These are phyloP conservation scores for Aspergillus egyptiacus DNA, from an alignment of 495 filamentous ascomycete species.

Conservation along the genomic window DNA sequence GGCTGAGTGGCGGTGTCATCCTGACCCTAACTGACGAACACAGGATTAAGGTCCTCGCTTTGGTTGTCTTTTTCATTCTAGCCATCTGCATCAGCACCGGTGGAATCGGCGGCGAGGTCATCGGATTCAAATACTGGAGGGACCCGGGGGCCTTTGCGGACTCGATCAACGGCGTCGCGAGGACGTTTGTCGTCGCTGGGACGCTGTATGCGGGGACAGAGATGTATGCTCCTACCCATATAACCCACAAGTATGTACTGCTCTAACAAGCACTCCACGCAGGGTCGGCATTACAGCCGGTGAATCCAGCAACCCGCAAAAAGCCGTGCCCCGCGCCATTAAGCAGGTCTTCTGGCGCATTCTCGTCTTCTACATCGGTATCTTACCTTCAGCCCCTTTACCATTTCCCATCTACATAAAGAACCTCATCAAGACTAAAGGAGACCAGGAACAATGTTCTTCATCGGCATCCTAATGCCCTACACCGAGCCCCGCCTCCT, in stretches of 20 bases:
- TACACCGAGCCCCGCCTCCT: constrained; percentile 33
- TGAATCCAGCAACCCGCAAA: constrained; percentile 61
- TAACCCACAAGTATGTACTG: too few species aligned
- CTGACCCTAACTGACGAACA: background rate
- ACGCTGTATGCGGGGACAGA: constrained; percentile 70
- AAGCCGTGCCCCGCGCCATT: constrained; percentile 59
- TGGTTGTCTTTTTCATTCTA: constrained; percentile 54
- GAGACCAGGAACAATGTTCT: constrained; percentile 55
- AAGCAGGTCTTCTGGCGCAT: constrained; percentile 67
- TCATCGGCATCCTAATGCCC: constrained; percentile 61
- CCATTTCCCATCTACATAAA: background rate
- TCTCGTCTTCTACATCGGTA: constrained; percentile 63
- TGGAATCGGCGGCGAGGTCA: constrained; percentile 47
- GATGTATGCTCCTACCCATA: constrained; percentile 30
- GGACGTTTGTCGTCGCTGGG: constrained; percentile 57
- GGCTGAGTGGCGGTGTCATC: too few species aligned
- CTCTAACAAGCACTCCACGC: too few species aligned
- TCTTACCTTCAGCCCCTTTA: constrained; percentile 11
- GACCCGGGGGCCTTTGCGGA: constrained; percentile 57
- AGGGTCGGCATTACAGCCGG: constrained; percentile 60
- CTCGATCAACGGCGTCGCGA: constrained; percentile 53
- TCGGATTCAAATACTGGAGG: constrained; percentile 58
- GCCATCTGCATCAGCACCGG: constrained; percentile 58
- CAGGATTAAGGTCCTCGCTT: constrained; percentile 52
- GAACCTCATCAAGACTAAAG: too few species aligned